Conservation (phyloP, 116 monocot species). For the Iris pallida region DNA sequence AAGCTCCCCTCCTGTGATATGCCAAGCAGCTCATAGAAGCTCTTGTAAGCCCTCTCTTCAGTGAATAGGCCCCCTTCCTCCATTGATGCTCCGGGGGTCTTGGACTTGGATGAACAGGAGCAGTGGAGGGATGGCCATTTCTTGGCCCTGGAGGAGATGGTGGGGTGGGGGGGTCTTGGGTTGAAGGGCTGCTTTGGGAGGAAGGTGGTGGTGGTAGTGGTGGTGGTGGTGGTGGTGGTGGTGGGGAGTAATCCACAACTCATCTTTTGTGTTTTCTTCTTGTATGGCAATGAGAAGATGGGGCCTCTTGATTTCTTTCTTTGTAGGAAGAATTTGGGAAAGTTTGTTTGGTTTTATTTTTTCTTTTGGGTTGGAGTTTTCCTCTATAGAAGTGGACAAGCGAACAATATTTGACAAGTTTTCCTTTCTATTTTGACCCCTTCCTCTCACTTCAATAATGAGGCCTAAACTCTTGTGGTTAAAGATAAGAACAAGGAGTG, state of each 20-base stretch:
- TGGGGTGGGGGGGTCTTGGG: neutral
- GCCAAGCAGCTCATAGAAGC: constrained; percentile 70
- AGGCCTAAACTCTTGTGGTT: too few relatives aligned
- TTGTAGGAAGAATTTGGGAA: neutral
- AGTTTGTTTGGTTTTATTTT: too few relatives aligned
- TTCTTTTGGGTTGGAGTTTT: too few relatives aligned
- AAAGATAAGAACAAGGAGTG: too few relatives aligned
- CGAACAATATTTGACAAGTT: too few relatives aligned
- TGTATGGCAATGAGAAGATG: too few relatives aligned
- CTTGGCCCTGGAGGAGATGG: neutral
- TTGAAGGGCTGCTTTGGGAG: constrained; percentile 1
- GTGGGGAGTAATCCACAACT: neutral
- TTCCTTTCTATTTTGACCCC: too few relatives aligned
- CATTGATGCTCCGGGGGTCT: neutral
- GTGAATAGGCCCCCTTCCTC: constrained; percentile 6
- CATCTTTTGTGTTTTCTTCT: neutral
- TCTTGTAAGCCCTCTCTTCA: constrained; percentile 10
- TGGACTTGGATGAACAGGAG: neutral
- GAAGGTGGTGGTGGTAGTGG: neutral
- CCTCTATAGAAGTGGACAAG: too few relatives aligned
- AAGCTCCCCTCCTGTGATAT: constrained; percentile 38
- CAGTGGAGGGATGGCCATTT: neutral
- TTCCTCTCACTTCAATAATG: too few relatives aligned
- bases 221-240: neutral
- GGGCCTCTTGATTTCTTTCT: neutral